Percentiles rank a stretch among this genome's conserved stretches.
Evolutionary conservation across 345 rosid species (phyloP).

Genomic region (Chamaenerion angustifolium): DNA sequence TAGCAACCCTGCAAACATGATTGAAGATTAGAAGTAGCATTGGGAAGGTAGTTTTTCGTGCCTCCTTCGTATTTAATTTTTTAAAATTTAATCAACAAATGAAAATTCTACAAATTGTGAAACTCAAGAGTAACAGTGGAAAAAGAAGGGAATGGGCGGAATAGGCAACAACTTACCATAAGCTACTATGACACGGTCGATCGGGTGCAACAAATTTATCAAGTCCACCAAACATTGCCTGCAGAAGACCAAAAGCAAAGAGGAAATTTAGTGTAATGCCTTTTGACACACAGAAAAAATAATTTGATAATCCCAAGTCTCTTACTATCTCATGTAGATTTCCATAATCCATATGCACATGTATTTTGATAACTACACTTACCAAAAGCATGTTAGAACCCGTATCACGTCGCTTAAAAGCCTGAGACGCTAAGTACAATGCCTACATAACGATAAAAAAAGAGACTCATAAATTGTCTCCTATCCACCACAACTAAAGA

Average conservation of each 20-base stretch:
- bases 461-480: too few relatives aligned
- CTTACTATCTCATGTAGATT: background rate
- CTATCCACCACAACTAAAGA: too few relatives aligned
- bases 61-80: too few relatives aligned
- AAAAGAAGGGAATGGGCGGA: background rate
- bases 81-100: too few relatives aligned
- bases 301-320: too few relatives aligned
- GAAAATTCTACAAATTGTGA: too few relatives aligned
- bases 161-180: conserved; percentile 46
- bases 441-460: conserved; percentile 41
- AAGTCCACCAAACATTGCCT: conserved; percentile 68
- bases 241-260: conserved; percentile 13
- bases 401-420: conserved; percentile 79
- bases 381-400: conserved; percentile 94
- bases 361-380: conserved; percentile 2
- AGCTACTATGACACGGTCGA: conserved; percentile 78
- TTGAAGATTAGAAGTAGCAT: background rate
- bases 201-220: conserved; percentile 80
- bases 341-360: background rate
- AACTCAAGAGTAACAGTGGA: too few relatives aligned
- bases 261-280: too few relatives aligned
- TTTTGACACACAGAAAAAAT: too few relatives aligned
- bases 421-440: conserved; percentile 53
- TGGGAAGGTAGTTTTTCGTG: too few relatives aligned
- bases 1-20: conserved; percentile 42